phyloP scores from a whole-genome alignment of 2,329 filamentous ascomycete genomes.

The Aspergillus sp. region DNA sequence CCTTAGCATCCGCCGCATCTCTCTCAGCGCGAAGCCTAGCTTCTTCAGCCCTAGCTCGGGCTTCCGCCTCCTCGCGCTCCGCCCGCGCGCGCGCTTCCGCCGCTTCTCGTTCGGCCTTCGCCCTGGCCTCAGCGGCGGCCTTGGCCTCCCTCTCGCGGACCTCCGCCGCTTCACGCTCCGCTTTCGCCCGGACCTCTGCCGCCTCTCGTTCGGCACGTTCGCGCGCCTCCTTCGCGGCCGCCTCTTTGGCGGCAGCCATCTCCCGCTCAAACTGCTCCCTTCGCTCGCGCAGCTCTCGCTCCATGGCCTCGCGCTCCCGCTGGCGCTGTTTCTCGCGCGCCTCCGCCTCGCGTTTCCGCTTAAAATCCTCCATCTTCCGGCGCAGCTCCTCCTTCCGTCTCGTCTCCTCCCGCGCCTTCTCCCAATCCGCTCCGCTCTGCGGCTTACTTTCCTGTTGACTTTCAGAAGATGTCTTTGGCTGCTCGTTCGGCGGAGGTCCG shows the following conservation, averaged over 20 bases:
- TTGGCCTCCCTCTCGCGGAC: constrained; percentile 21
- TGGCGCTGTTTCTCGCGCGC: constrained; percentile 38
- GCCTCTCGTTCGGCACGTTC: constrained; percentile 36
- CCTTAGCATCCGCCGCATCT: constrained; percentile 34
- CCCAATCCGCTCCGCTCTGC: constrained; percentile 23
- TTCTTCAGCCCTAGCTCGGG: constrained; percentile 14
- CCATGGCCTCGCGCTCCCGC: constrained; percentile 41
- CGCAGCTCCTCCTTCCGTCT: constrained; percentile 37
- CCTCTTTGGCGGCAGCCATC: constrained; percentile 31
- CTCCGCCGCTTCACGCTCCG: constrained; percentile 32
- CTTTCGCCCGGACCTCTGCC: constrained; percentile 31
- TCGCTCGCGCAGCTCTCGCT: constrained; percentile 38
- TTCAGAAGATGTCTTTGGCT: constrained; percentile 13
- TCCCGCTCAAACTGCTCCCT: constrained; percentile 40
- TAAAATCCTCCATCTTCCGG: constrained; percentile 39
- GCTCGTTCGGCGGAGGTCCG: constrained; percentile 18
- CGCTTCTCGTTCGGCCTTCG: constrained; percentile 9
- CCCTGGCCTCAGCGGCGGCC: constrained; percentile 24
- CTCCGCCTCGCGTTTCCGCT: constrained; percentile 36
- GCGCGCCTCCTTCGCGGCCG: constrained; percentile 21
- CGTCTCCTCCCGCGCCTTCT: constrained; percentile 31
- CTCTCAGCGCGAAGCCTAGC: constrained; percentile 5
- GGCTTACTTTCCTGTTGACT: constrained; percentile 17
- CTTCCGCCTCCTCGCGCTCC: constrained; percentile 24
- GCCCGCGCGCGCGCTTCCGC: constrained; percentile 19